Percentiles rank a stretch among this genome's conserved stretches.
These are phyloP conservation scores for Conringia planisiliqua DNA, from an alignment of 345 rosid species.

Conservation along the genomic window DNA sequence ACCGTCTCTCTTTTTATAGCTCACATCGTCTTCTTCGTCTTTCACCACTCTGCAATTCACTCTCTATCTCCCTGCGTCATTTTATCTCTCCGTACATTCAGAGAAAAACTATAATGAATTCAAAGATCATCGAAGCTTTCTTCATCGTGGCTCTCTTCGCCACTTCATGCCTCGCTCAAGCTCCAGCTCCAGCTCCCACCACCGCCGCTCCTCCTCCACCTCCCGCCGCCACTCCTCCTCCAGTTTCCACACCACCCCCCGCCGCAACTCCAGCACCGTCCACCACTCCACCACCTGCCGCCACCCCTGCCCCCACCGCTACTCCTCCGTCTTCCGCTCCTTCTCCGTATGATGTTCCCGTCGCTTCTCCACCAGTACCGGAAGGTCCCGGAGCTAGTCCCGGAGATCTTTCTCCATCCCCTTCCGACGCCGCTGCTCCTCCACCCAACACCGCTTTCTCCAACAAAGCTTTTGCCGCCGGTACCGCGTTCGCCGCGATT, in stretches of 20 bases:
- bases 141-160: conserved; percentile 57
- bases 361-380: conserved; percentile 29
- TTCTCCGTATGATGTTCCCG: conserved; percentile 15
- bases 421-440: conserved; percentile 22
- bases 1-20: conserved; percentile 6
- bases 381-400: conserved; percentile 15
- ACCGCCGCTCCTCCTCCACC: conserved; percentile 22
- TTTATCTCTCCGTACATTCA: neutral
- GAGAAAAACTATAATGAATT: conserved; percentile 35
- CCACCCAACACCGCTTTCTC: conserved; percentile 11
- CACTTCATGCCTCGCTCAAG: conserved; percentile 63
- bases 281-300: conserved; percentile 36
- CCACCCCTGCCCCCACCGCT: conserved; percentile 30
- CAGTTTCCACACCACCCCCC: conserved; percentile 26
- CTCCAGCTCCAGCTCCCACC: conserved; percentile 53
- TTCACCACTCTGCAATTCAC: conserved; percentile 9
- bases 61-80: neutral
- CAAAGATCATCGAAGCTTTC: conserved; percentile 39
- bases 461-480: conserved; percentile 35
- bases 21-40: neutral
- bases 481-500: conserved; percentile 40
- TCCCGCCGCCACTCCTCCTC: too few species aligned
- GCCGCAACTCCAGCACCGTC: conserved; percentile 38
- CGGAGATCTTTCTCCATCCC: conserved; percentile 18
- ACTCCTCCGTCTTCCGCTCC: conserved; percentile 17